Base-by-base conservation (phyloP, 441 rosid genomes). In the Erysimum pusillum region DNA sequence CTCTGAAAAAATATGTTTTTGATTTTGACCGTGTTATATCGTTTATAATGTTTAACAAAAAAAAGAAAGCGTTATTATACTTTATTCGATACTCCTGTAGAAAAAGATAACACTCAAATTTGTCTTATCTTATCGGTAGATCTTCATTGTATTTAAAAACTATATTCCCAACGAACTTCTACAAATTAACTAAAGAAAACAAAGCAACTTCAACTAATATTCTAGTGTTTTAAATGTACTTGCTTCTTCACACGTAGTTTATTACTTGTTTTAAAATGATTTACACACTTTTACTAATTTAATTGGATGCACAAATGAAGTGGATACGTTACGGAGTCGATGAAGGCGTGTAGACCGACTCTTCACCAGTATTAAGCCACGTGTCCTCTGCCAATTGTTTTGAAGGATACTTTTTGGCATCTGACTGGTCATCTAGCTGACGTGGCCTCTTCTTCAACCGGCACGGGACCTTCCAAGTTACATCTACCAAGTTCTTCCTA, bases 311-410 rank as follows among this genome's bases (percentile, higher is more conserved):
- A 63, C 49, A 38, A 17, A 36, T 44, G 39, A 41, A 77, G 76
- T 77, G 73, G 67, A 77, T 77, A 72, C 39, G 57, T 67, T 76
- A 61, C 52, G 73, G 12, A 64, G 20, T 69, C 34, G 9, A 62
- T 4, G 32, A 66, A 46, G 73, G 61, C 31, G 54, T 65, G 34
- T 68, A 25, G 61, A 71, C 77, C 77, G 77, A 73, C 77, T 76
- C 69, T 45, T 67, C 44, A 44, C 59, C 65, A 10, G 7, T 42
- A 9, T 5, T 32, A 44, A 8, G 69, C 18, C 77, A 73, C 77
- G 74, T 67, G 81, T 73, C 81, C 41, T 9, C 53, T 78, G 36
- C 74, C 70, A 59, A 73, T 78, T 78, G 74, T 67, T 52, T 66
- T 18, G 1, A 39, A 9, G 1, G 1, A 28, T 64, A 77, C 67